Percentiles rank a stretch among this genome's conserved stretches.
phyloP scores from a whole-genome alignment of 169 alveolate genomes.

The Amoebophrya sp. region DNA sequence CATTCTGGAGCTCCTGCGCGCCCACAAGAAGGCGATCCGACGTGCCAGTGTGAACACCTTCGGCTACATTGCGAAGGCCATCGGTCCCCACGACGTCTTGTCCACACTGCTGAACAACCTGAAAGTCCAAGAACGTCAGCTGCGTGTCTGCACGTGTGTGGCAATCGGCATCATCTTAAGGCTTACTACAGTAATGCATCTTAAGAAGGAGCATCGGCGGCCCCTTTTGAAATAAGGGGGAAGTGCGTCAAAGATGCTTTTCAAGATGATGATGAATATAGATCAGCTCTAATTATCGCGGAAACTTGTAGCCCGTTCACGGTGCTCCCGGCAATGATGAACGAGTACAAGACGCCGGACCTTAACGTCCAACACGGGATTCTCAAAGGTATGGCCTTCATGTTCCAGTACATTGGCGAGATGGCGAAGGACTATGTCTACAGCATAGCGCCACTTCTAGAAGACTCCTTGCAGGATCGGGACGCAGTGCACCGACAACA shows the following conservation, averaged over 20 bases:
- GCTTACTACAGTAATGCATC: too few species aligned
- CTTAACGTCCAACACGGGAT: constrained; percentile 98
- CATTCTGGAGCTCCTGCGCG: constrained; percentile 81
- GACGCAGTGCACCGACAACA: constrained; percentile 98
- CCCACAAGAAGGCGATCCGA: constrained; percentile 87
- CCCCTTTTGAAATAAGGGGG: too few species aligned
- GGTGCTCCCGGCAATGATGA: constrained; percentile 98
- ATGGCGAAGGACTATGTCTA: constrained; percentile 92
- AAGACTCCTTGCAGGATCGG: constrained; percentile 98
- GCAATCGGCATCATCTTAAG: constrained; percentile 87
- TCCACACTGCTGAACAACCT: constrained; percentile 75
- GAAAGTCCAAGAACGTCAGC: constrained; percentile 97
- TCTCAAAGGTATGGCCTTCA: constrained; percentile 94
- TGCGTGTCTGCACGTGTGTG: constrained; percentile 74
- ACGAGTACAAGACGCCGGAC: constrained; percentile 98
- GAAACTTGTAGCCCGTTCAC: constrained; percentile 99
- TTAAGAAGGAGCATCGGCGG: too few species aligned
- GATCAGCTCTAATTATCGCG: constrained; percentile 99
- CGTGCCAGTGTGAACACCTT: constrained; percentile 98
- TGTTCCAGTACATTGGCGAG: constrained; percentile 91
- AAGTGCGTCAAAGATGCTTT: too few species aligned
- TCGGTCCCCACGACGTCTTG: constrained; percentile 99
- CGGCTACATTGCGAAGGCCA: constrained; percentile 99
- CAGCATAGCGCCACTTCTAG: constrained; percentile 92
- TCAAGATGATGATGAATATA: too few species aligned